Evolutionary conservation across 257 asterid genomes (phyloP), one percentile per base, ranked within the genome.

Genomic region (Solanum pinnatisectum): DNA sequence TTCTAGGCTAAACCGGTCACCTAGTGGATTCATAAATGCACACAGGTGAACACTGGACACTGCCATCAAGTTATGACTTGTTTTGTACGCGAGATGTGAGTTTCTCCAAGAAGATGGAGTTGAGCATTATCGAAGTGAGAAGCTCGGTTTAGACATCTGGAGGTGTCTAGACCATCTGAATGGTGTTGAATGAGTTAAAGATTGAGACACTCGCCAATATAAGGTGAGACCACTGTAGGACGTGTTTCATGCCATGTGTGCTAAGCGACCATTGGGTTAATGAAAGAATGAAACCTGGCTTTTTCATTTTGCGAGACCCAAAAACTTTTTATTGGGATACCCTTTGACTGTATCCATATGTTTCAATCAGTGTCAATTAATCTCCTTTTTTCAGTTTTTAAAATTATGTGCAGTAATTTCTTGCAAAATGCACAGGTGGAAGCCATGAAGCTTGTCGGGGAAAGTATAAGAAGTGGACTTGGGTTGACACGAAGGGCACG

Each of bases 371-470:
- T 35, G 46, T 74, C 32, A 35, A 1, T 35, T 74, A 5, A 2
- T 22, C 49, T 73, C 49, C 18, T 36, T 15, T 12, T 39, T 78
- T n/a, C 65, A 40, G 37, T 46, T 46, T 81, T 77, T 46, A 6
- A 81, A 30, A 81, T 30, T 27, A 30, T 10, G 40, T 30, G 85
- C 68, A 18, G 40, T 72, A 49, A 86, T 73, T 33, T 18, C 36
- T 71, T 59, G 52, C n/a, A 86, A 37, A 77, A 73, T 35, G 79
- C 88, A 86, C 44, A 97, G 99, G 94, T 92, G 49, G 92, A 94
- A 88, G 98, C 96, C 87, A 90, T 94, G 92, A 93, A 92, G 94
- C 49, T 71, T 10, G 85, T 94, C 71, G 99, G 98, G 22, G 91
- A 91, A 88, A 91, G 90, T 83, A 91, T 94, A 90, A 94, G 95